Evolutionary conservation across 257 asterid genomes (phyloP), one percentile per base, ranked within the genome.

Genomic region (Gentiana dahurica): DNA sequence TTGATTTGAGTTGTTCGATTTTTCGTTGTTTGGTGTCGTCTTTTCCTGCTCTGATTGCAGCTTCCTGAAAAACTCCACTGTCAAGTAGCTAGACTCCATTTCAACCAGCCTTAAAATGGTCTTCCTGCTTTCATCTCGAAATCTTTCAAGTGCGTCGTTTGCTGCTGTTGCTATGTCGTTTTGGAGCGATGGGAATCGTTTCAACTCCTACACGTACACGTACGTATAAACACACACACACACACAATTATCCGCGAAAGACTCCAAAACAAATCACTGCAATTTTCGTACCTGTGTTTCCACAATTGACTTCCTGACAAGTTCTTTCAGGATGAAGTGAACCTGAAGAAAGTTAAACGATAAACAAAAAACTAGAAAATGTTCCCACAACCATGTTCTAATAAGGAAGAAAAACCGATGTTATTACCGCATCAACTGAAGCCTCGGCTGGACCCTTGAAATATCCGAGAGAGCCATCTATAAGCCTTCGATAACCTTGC

Each of bases 381-480:
- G 11, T 35, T 38, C 12, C 38, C 6, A 8, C 33, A 24, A 9
- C 38, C 57, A 24, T 10, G 15, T 3, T 36, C 5, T 13, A 33
- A 37, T 37, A 46, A 55, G 37, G 12, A 4, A 43, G 53, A 2
- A 9, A 2, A 39, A 13, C 6, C 6, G 54, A 57, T 53, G 12
- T 55, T 1, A 46, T n/a, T 80, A 90, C 98, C 67, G 96, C 96
- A 68, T 91, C 98, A 59, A 91, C 96, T 59, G 98, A 91, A 71
- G 98, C 98, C 74, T 91, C 98, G 55, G 94, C 96, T 11, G 98
- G 98, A 32, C 98, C 98, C 81, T 85, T 87, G 81, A 91, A 91
- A 68, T 75, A 91, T 58, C 95, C 87, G 15, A 91, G 96, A 45
- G 94, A 91, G 68, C 98, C 98, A 64, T 91, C 98, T 61, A 91